These are phyloP conservation scores for Fibroporia radiculosa DNA, from an alignment of 768 basidiomycete species.

Conservation along the genomic window DNA sequence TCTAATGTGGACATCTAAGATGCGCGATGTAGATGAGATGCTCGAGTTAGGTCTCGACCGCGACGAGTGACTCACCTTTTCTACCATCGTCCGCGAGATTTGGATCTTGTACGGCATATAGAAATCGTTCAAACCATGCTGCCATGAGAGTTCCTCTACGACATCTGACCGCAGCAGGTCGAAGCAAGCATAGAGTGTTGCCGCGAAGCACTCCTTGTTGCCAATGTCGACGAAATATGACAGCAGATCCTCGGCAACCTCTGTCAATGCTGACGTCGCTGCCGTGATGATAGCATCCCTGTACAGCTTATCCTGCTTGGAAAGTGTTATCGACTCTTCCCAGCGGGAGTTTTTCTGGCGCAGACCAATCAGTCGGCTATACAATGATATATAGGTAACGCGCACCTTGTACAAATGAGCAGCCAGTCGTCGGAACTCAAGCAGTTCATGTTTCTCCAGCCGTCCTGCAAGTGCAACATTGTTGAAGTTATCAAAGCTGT, in stretches of 20 bases:
- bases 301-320: constrained; percentile 95
- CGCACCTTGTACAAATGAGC: constrained; percentile 97
- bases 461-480: constrained; percentile 79
- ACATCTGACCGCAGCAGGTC: constrained; percentile 91
- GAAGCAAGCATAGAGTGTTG: constrained; percentile 85
- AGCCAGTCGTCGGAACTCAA: constrained; percentile 93
- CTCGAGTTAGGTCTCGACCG: background rate
- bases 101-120: constrained; percentile 97
- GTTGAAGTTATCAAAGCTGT: constrained; percentile 98
- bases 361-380: background rate
- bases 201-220: constrained; percentile 96
- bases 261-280: constrained; percentile 71
- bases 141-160: constrained; percentile 95
- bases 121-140: constrained; percentile 92
- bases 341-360: constrained; percentile 90
- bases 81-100: constrained; percentile 69
- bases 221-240: constrained; percentile 98
- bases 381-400: constrained; percentile 3
- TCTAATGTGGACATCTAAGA: constrained; percentile 69
- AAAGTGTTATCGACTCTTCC: constrained; percentile 94
- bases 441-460: constrained; percentile 81
- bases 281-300: constrained; percentile 95
- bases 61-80: constrained; percentile 42
- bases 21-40: constrained; percentile 5
- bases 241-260: constrained; percentile 91